phyloP scores from a whole-genome alignment of 768 basidiomycete genomes.

The Epithele typhae region DNA sequence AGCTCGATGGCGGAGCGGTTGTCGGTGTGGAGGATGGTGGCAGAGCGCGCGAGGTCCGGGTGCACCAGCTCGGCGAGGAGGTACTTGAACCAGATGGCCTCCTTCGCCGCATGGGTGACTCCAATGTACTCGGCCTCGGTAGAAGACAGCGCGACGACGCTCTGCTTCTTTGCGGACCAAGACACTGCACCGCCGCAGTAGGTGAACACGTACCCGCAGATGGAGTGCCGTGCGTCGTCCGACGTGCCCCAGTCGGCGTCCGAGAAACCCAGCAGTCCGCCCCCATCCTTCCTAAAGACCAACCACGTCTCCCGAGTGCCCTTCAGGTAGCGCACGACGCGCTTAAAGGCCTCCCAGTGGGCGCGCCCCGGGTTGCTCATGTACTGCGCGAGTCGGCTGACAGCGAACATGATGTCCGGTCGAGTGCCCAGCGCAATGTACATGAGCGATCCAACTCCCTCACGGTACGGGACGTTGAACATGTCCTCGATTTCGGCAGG shows the following conservation, averaged over 20 bases:
- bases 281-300: not conserved
- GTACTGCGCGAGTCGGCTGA: conserved; percentile 22
- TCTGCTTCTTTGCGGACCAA: conserved; percentile 29
- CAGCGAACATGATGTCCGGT: conserved; percentile 18
- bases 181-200: conserved; percentile 20
- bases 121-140: conserved; percentile 35
- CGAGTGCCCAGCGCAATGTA: conserved; percentile 10
- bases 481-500: conserved; percentile 4
- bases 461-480: conserved; percentile 13
- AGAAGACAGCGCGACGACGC: conserved; percentile 25
- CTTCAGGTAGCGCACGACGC: conserved; percentile 24
- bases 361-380: conserved; percentile 13
- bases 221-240: conserved; percentile 17
- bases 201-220: conserved; percentile 27
- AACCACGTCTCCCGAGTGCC: conserved; percentile 19
- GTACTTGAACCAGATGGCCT: conserved; percentile 25
- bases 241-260: conserved; percentile 29
- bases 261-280: conserved; percentile 16
- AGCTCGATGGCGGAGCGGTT: conserved; percentile 25
- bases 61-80: conserved; percentile 15
- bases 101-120: conserved; percentile 20
- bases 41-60: not conserved
- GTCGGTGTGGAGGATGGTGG: conserved; percentile 11
- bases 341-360: conserved; percentile 25
- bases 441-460: conserved; percentile 18